These are phyloP conservation scores for Aspergillus conjunctus DNA, from an alignment of 495 filamentous ascomycete genomes.

Conservation along the genomic window DNA sequence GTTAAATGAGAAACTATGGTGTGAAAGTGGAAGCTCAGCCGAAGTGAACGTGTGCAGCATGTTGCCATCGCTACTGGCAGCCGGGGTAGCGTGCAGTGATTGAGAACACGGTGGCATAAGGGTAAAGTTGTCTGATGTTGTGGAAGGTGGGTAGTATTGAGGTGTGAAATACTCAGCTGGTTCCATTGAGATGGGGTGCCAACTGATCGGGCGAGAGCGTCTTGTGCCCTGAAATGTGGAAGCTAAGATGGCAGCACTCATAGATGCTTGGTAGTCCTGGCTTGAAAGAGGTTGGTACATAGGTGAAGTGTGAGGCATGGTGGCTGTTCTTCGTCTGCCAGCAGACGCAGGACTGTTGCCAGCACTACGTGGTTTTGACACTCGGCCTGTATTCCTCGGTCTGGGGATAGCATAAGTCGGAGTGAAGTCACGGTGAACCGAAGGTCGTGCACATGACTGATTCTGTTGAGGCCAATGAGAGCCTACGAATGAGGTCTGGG, in stretches of 20 bases:
- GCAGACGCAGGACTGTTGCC: constrained; percentile 69
- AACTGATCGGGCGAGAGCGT: constrained; percentile 65
- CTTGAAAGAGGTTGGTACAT: constrained; percentile 26
- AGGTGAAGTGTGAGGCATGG: constrained; percentile 47
- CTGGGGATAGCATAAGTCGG: constrained; percentile 37
- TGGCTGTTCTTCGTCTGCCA: constrained; percentile 56
- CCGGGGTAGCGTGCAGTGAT: constrained; percentile 26
- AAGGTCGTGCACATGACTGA: constrained; percentile 28
- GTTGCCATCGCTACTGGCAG: constrained; percentile 28
- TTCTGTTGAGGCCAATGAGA: constrained; percentile 34
- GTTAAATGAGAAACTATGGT: constrained; percentile 31
- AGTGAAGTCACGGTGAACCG: constrained; percentile 34
- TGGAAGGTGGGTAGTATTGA: constrained; percentile 25
- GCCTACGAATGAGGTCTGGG: constrained; percentile 34
- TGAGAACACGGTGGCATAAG: constrained; percentile 34
- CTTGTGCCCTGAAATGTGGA: constrained; percentile 35
- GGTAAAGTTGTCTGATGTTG: constrained; percentile 31
- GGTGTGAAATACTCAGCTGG: constrained; percentile 39
- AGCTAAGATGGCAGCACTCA: constrained; percentile 43
- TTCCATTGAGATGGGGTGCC: constrained; percentile 62
- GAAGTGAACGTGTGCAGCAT: constrained; percentile 36
- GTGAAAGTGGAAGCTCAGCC: constrained; percentile 33
- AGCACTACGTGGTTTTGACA: constrained; percentile 68
- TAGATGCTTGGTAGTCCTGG: constrained; percentile 30
- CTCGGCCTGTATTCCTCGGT: constrained; percentile 46